Evolutionary conservation across 805 yeast species (phyloP), one percentile per base, ranked within the genome.

Genomic region (Kodamaea nitidulidarum): DNA sequence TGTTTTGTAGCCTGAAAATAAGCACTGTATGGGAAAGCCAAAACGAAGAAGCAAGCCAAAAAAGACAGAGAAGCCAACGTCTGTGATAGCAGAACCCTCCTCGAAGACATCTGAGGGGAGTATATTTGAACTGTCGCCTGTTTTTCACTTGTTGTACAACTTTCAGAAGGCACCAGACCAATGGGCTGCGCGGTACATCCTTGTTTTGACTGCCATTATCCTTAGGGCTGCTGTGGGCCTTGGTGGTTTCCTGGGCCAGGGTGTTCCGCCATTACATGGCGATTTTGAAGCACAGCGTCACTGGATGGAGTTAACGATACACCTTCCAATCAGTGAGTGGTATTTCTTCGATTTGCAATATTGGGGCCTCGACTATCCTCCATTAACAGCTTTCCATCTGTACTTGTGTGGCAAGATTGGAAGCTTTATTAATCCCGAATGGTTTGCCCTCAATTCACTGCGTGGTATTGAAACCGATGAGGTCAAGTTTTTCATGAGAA

Each of bases 341-440:
- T 93, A 93, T 56, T 85, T 74, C 65, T 88, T 80, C 59, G 96
- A 93, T 56, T 69, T 88, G 32, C 79, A 80, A 49, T 88, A 91
- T 65, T 93, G 98, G 98, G 96, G 98, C 1, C 70, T 93, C 25
- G 98, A 93, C 60, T 93, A 93, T 59, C 99, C 99, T 1, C 98
- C 98, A 5, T 66, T 93, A 45, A 91, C 98, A 0, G 98, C 98
- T 0, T 90, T 75, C 58, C 98, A 93, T 56, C 88, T 95, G 35
- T 87, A 81, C 75, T 24, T 86, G 1, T 57, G 83, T 34, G 98
- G 98, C 0, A 67, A 69, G 38, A 50, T 91, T 12, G 98, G 97
- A 0, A 52, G 68, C 1, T 56, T 78, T 30, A 62, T 87, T 24
- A 74, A 84, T 46, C 68, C 79, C 0, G 47, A 59, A 0, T 93